Conservation (phyloP, 2,329 filamentous ascomycete species). For the Endocalyx cinctus region DNA sequence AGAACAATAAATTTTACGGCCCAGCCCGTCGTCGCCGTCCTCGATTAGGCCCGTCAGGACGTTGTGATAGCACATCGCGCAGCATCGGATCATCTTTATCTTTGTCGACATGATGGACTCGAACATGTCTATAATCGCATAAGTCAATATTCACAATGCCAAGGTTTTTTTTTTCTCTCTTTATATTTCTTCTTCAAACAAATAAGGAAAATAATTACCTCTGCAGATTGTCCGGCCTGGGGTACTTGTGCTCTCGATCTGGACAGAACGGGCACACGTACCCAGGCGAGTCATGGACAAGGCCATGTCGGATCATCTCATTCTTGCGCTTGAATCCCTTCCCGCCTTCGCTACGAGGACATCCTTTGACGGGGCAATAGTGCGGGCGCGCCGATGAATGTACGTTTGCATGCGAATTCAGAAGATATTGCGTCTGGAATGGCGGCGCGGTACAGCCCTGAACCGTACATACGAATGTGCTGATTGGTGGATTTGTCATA, state of each 20-base stretch:
- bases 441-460: slow-evolving; percentile 64
- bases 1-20: too few species aligned
- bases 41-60: slow-evolving; percentile 77
- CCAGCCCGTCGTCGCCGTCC: slow-evolving; percentile 67
- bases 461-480: slow-evolving; percentile 53
- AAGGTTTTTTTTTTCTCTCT: background rate
- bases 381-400: slow-evolving; percentile 63
- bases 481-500: slow-evolving; percentile 47
- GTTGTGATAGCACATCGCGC: slow-evolving; percentile 78
- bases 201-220: slow-evolving; percentile 65
- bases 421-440: slow-evolving; percentile 72
- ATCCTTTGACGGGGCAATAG: slow-evolving; percentile 59
- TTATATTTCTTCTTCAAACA: too few species aligned
- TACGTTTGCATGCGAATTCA: slow-evolving; percentile 76
- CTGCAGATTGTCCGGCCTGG: slow-evolving; percentile 91
- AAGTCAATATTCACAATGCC: slow-evolving; percentile 7
- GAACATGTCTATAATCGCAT: slow-evolving; percentile 66
- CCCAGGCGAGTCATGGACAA: slow-evolving; percentile 90
- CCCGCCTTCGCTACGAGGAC: slow-evolving; percentile 58
- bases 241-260: slow-evolving; percentile 90
- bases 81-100: slow-evolving; percentile 80
- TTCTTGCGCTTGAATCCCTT: slow-evolving; percentile 70
- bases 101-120: slow-evolving; percentile 86
- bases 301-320: slow-evolving; percentile 70
- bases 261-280: slow-evolving; percentile 97